phyloP scores from a whole-genome alignment of 495 filamentous ascomycete genomes.

The Viridothelium virens region DNA sequence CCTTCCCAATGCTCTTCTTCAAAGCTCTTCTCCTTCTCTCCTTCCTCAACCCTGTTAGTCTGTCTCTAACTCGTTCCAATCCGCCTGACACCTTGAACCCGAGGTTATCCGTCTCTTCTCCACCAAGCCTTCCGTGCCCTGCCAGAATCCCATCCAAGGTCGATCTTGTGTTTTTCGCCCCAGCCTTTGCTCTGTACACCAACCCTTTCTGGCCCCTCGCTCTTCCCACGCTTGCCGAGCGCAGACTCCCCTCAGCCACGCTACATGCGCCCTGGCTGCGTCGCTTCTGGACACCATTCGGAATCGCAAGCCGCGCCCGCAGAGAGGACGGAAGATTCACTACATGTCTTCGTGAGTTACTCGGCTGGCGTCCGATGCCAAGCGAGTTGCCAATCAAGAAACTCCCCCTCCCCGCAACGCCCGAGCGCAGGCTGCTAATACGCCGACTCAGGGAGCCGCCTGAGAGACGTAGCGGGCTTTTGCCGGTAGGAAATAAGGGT shows the following conservation, averaged over 20 bases:
- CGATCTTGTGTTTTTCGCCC: constrained; percentile 29
- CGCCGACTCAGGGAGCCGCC: background rate
- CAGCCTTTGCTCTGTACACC: constrained; percentile 20
- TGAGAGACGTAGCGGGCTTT: background rate
- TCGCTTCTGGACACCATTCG: background rate
- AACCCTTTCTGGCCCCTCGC: background rate
- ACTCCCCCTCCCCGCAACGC: constrained; percentile 26
- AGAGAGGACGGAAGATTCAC: constrained; percentile 42
- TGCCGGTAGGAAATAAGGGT: constrained; percentile 16
- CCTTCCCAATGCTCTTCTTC: constrained; percentile 54
- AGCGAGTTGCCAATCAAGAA: constrained; percentile 45
- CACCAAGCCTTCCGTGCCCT: constrained; percentile 23
- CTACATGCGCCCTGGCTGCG: background rate
- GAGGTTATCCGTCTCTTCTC: constrained; percentile 38
- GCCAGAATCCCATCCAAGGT: constrained; percentile 17
- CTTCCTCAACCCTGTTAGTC: constrained; percentile 44
- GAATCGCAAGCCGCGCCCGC: background rate
- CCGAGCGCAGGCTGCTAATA: constrained; percentile 18
- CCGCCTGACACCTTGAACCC: constrained; percentile 46
- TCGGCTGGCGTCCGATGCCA: constrained; percentile 43
- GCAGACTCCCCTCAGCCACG: background rate
- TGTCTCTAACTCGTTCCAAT: constrained; percentile 52
- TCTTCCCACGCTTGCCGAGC: background rate
- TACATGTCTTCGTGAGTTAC: constrained; percentile 47
- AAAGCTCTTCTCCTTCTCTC: constrained; percentile 58